Conservation (phyloP, 1,284 basidiomycete genomes). For the Irpex sp. region DNA sequence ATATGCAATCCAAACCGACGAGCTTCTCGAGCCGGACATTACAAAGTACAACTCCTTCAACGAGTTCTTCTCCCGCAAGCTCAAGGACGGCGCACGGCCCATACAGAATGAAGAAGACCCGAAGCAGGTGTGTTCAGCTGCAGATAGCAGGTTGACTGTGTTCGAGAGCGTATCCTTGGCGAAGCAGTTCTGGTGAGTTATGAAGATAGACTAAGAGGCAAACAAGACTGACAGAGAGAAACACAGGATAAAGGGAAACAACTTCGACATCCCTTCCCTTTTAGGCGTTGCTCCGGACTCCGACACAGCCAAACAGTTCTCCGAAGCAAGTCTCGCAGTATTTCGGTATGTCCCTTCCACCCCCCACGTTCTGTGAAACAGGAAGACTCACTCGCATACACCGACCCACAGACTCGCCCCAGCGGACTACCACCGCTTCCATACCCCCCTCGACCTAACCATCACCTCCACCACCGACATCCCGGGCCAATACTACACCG, state of each 20-base stretch:
- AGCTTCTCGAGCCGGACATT: slow-evolving; percentile 65
- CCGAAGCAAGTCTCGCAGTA: slow-evolving; percentile 54
- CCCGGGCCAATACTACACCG: slow-evolving; percentile 58
- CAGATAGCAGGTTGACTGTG: slow-evolving; percentile 75
- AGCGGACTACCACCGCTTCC: slow-evolving; percentile 85
- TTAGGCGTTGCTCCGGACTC: slow-evolving; percentile 41
- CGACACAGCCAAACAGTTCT: slow-evolving; percentile 37
- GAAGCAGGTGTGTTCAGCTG: slow-evolving; percentile 56
- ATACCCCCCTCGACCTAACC: slow-evolving; percentile 67
- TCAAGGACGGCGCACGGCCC: slow-evolving; percentile 64
- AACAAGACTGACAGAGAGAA: background rate
- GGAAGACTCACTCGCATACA: background rate
- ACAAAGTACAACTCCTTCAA: slow-evolving; percentile 72
- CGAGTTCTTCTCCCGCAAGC: slow-evolving; percentile 75
- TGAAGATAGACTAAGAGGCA: slow-evolving; percentile 10
- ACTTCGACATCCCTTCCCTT: slow-evolving; percentile 66
- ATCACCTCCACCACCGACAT: slow-evolving; percentile 48
- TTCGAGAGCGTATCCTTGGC: slow-evolving; percentile 61
- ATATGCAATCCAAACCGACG: slow-evolving; percentile 60
- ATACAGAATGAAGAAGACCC: slow-evolving; percentile 57
- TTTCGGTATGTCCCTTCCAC: slow-evolving; percentile 35
- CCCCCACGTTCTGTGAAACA: background rate
- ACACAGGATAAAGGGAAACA: slow-evolving; percentile 68
- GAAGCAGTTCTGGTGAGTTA: slow-evolving; percentile 57
- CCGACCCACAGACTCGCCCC: slow-evolving; percentile 56